Conservation (phyloP, 73 alveolate genomes). For the Blepharisma japonicum region DNA sequence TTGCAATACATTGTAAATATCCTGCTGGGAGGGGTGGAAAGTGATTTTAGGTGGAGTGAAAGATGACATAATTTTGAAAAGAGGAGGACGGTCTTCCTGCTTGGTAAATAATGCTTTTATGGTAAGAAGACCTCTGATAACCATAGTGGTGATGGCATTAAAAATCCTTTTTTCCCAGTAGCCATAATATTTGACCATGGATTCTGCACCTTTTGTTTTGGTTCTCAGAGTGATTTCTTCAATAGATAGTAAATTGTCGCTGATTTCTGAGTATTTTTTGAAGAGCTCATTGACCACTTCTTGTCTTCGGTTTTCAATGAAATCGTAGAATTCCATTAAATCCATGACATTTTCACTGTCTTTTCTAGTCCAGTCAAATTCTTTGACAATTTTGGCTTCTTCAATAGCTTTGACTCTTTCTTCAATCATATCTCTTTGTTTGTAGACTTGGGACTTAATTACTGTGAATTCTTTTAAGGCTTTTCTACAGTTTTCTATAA, state of each 20-base stretch:
- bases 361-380: slow-evolving; percentile 61
- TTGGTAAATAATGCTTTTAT: slow-evolving; percentile 64
- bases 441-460: slow-evolving; percentile 38
- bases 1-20: slow-evolving; percentile 64
- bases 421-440: slow-evolving; percentile 40
- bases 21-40: slow-evolving; percentile 81
- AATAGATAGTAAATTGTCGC: slow-evolving; percentile 81
- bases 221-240: slow-evolving; percentile 96
- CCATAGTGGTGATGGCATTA: slow-evolving; percentile 98
- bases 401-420: slow-evolving; percentile 45
- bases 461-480: slow-evolving; percentile 76
- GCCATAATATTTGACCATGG: slow-evolving; percentile 92
- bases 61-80: slow-evolving; percentile 58
- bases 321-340: slow-evolving; percentile 76
- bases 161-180: slow-evolving; percentile 99
- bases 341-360: slow-evolving; percentile 59
- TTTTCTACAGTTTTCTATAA: slow-evolving; percentile 81
- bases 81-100: slow-evolving; percentile 66
- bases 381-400: slow-evolving; percentile 55
- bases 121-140: slow-evolving; percentile 79
- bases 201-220: slow-evolving; percentile 86
- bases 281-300: slow-evolving; percentile 85
- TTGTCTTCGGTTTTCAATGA: slow-evolving; percentile 93
- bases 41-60: slow-evolving; percentile 74
- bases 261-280: slow-evolving; percentile 80